Base-by-base conservation (phyloP, 2,329 filamentous ascomycete genomes). In the Cylindrodendrum hubeiense region DNA sequence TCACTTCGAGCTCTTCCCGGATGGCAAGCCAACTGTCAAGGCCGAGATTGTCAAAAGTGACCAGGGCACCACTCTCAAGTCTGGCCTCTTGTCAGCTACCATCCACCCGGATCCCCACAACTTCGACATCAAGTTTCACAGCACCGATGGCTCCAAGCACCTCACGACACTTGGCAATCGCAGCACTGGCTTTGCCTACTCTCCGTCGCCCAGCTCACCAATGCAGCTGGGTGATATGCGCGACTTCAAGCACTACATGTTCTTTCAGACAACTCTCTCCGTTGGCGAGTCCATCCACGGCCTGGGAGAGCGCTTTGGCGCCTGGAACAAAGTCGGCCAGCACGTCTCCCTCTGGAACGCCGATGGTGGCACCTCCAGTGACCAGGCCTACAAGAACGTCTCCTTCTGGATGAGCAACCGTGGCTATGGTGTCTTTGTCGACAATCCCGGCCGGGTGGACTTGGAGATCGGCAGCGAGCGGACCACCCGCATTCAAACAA, bases 341-440 rank as follows among this genome's bases (percentile, higher is more conserved):
- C 84, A 85, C 13, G 81, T 94, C 9, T 83, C 87, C 60, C 84
- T 94, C 8, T 89, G 87, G 86, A 89, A 89, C 69, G 84, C 85
- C 15, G 87, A 90, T 69, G 87, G 87, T 6, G 90, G 90, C 10
- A 92, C 90, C 0, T 90, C 87, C 0, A 90, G 87, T 68, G 90
- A 92, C 60, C 90, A 92, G 75, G 89, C 90, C 1, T 93, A 93
- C 79, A 93, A 92, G 80, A 93, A 92, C 74, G 79, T 92, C 3
- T 87, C 88, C 0, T 91, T 92, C 77, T 92, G 88, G 85, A 80
- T 92, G 69, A 91, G 87, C 74, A 92, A 88, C 13, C 84, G 86
- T n/a, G 92, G 92, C 0, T 95, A 94, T 75, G 92, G 92, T 21
- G 83, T 94, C 33, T 94, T 94, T 75, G 87, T 94, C 64, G 91